These are phyloP conservation scores for Eimeria sp. DNA, from an alignment of 169 alveolate species.

Conservation along the genomic window DNA sequence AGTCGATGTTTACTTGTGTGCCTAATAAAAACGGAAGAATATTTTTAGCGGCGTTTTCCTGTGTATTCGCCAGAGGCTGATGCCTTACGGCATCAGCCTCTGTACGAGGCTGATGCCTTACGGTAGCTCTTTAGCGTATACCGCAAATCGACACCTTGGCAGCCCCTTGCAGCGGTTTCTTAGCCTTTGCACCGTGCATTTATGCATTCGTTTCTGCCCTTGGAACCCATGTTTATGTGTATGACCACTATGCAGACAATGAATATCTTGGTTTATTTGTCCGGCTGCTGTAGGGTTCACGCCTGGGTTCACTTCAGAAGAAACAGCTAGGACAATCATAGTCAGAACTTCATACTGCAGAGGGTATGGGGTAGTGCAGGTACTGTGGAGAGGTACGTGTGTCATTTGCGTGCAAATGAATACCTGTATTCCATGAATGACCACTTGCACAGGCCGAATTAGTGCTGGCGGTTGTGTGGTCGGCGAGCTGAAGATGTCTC, in stretches of 20 bases:
- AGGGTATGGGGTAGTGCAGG: neutral
- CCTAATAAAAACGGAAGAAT: neutral
- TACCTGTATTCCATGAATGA: neutral
- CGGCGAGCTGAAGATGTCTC: neutral
- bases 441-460: neutral
- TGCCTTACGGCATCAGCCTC: too few species aligned
- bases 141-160: neutral
- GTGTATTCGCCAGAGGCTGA: neutral
- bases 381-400: neutral
- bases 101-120: neutral
- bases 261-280: neutral
- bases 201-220: neutral
- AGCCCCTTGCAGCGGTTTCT: neutral
- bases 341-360: neutral
- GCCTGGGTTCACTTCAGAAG: neutral
- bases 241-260: neutral
- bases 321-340: neutral
- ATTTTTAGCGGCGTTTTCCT: neutral
- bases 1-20: neutral
- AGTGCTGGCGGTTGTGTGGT: neutral
- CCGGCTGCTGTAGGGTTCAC: neutral
- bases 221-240: neutral
- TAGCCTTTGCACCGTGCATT: neutral
- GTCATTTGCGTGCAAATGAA: neutral
- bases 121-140: too few species aligned